Evolutionary conservation across 768 basidiomycete species (phyloP), one percentile per base, ranked within the genome.

Genomic region (Hericium erinaceus): DNA sequence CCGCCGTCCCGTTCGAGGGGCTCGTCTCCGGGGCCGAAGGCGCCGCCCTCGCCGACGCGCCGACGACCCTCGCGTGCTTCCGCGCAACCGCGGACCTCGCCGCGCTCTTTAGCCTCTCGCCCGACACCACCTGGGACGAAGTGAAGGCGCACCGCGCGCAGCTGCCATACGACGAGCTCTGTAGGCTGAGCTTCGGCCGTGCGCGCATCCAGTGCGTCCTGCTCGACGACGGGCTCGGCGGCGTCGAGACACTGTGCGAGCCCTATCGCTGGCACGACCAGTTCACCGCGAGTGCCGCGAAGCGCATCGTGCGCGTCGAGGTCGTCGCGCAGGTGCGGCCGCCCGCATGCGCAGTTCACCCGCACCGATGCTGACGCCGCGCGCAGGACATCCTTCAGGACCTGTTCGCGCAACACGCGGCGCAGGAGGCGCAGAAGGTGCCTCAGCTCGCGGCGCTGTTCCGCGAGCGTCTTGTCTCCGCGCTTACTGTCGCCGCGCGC

Each of bases 151-250:
- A 68, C 37, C 73, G 86, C 24, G 66, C 67, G 0, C 63, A 61
- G 9, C 58, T 77, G 15, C 72, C 76, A 37, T 90, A 91, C 63
- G 64, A 72, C 38, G 74, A 80, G 13, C 72, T 91, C 8, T 90
- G 87, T 68, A 65, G 71, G 46, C 60, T 67, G 24, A 85, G 76
- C 61, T 79, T 91, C 68, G 69, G 71, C 49, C 73, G 73, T 6
- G 75, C 83, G 1, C 73, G 74, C n/a, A 87, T 89, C 48, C 80
- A 85, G 60, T 80, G 80, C 58, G 74, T 91, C 56, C 71, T 92
- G 28, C 73, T 92, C 50, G 89, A 90, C 65, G 89, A 91, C 63
- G 88, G 87, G 1, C 69, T 91, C 6, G 78, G 78, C 20, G 76
- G 75, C 2, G 69, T 73, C 2, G 67, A 68, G 12, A 74, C 76